phyloP scores from a whole-genome alignment of 306 rosid species.

The Prunus padus region DNA sequence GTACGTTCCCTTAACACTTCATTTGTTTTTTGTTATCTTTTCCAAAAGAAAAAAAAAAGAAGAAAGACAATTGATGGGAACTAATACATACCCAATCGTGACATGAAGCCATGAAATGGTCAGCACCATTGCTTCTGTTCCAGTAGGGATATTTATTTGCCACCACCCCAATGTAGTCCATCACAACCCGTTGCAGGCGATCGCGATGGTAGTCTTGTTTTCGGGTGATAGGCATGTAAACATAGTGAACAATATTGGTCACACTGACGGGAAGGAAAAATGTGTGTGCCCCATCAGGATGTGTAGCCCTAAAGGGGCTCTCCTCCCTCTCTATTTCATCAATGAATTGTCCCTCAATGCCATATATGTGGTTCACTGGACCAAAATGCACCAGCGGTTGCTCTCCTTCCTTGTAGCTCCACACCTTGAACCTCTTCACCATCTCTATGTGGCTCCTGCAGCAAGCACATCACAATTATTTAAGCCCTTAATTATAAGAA shows the following conservation, averaged over 20 bases:
- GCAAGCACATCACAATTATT: background rate
- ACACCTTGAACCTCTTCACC: constrained; percentile 54
- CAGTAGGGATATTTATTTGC: constrained; percentile 46
- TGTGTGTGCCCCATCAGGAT: constrained; percentile 51
- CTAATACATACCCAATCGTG: constrained; percentile 51
- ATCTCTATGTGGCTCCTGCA: constrained; percentile 57
- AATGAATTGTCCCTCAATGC: constrained; percentile 57
- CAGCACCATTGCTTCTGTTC: constrained; percentile 53
- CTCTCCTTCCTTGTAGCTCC: constrained; percentile 58
- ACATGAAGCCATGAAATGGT: constrained; percentile 57
- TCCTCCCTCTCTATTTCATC: constrained; percentile 45
- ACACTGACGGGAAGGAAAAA: constrained; percentile 51
- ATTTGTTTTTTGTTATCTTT: too few relatives aligned
- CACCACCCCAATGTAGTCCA: constrained; percentile 39
- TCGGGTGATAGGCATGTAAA: constrained; percentile 38
- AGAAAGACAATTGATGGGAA: background rate
- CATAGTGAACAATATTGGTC: constrained; percentile 33
- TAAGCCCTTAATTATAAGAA: background rate
- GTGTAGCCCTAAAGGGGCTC: constrained; percentile 40
- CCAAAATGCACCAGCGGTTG: constrained; percentile 47
- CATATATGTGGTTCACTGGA: constrained; percentile 45
- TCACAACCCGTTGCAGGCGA: constrained; percentile 41
- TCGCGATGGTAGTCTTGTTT: constrained; percentile 42
- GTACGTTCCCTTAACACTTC: too few relatives aligned
- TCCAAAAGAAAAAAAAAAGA: background rate